phyloP scores from a whole-genome alignment of 257 asterid species.

The Primulina tabacum region DNA sequence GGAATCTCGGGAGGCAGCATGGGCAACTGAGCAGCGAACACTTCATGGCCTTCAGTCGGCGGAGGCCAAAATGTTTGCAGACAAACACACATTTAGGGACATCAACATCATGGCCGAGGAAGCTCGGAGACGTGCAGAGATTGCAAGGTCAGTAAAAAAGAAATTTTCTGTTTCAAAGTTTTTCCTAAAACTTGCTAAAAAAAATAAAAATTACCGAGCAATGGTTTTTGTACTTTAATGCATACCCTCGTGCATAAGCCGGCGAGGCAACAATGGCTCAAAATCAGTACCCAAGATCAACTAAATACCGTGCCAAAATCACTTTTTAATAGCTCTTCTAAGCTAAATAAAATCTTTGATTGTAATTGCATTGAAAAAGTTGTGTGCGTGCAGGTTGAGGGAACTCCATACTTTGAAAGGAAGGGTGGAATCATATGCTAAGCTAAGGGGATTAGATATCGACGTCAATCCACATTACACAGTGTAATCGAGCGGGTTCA shows the following conservation, averaged over 20 bases:
- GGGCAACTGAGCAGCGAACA: constrained; percentile 71
- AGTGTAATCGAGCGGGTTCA: constrained; percentile 24
- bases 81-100: constrained; percentile 42
- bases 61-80: constrained; percentile 32
- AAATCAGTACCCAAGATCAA: not conserved
- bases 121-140: constrained; percentile 60
- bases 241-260: not conserved
- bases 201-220: not conserved
- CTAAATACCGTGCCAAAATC: no score
- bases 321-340: no score
- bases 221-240: not conserved
- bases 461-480: constrained; percentile 56
- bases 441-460: constrained; percentile 50
- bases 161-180: not conserved
- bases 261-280: not conserved
- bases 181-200: not conserved
- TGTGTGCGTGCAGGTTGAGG: constrained; percentile 37
- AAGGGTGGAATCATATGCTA: constrained; percentile 56
- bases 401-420: constrained; percentile 67
- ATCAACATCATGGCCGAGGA: constrained; percentile 60
- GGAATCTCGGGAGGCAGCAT: constrained; percentile 65
- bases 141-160: constrained; percentile 39
- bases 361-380: not conserved
- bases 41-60: constrained; percentile 52
- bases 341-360: not conserved